Conservation (phyloP, 805 yeast genomes). For the Ogataea degrootiae region DNA sequence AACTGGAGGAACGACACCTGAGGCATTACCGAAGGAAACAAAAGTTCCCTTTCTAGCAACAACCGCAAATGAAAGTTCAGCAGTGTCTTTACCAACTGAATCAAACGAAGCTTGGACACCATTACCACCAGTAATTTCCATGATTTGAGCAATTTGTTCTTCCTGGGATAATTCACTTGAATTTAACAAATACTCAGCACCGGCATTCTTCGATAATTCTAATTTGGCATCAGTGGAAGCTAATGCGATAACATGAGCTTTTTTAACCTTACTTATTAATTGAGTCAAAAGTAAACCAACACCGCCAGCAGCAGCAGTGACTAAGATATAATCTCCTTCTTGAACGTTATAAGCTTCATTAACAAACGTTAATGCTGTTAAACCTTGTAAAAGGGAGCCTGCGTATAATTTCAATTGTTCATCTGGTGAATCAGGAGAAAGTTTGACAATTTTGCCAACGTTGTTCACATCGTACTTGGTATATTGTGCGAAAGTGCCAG, state of each 20-base stretch:
- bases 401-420: constrained; percentile 52
- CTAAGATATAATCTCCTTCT: constrained; percentile 65
- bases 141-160: constrained; percentile 50
- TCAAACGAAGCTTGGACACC: constrained; percentile 73
- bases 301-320: constrained; percentile 96
- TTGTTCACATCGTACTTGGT: constrained; percentile 40
- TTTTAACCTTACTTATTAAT: constrained; percentile 46
- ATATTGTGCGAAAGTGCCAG: constrained; percentile 68
- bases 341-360: constrained; percentile 63
- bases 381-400: constrained; percentile 61
- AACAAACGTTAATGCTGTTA: constrained; percentile 73
- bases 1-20: constrained; percentile 79
- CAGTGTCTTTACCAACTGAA: constrained; percentile 75
- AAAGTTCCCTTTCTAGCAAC: constrained; percentile 70
- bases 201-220: constrained; percentile 56
- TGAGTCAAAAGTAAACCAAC: constrained; percentile 74
- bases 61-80: constrained; percentile 54
- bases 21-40: constrained; percentile 79
- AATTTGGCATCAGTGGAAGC: constrained; percentile 78
- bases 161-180: constrained; percentile 36
- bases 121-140: constrained; percentile 54
- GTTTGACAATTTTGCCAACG: constrained; percentile 33
- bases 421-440: constrained; percentile 45
- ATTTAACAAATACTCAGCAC: constrained; percentile 73
- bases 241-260: constrained; percentile 81